Evolutionary conservation across 306 rosid species (phyloP), one percentile per base, ranked within the genome.

Genomic region (Rosa chinensis): DNA sequence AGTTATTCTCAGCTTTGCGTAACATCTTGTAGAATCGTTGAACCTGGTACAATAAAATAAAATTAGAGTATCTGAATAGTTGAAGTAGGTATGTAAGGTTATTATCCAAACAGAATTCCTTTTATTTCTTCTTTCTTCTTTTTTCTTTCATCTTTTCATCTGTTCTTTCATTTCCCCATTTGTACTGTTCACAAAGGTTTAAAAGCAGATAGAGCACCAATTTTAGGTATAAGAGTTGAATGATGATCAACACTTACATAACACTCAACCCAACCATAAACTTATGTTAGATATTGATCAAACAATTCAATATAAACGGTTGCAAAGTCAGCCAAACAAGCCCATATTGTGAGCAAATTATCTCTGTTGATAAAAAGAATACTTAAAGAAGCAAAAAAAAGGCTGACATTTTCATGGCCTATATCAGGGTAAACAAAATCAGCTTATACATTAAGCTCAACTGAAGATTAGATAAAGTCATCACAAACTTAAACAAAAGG

Each of bases 21-120:
- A 95, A 87, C 83, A 91, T 81, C 86, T 84, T 91, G 87, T 91
- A 89, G 82, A 95, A 95, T 81, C 83, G 92, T 76, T 89, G 85
- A 77, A 86, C 89, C 99, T 95, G 91, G 78, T 70, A 80, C 71
- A 48, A 45, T 52, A 16, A 73, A 63, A 79, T 47, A 81, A 40
- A 84, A 66, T 71, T 76, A 25, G 18, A 66, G 43, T 48, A 47
- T 48, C 75, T 5, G 44, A 35, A 72, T 9, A 3, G 66, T 39
- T 63, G 39, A 77, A 70, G 55, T 59, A 10, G n/a, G 45, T 1
- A 5, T 5, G 52, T n/a, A 63, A 66, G 28, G 53, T 55, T 42
- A 73, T 21, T n/a, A 21, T 43, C 52, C 52, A 40, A 45, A 82
- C 32, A 10, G 6, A 28, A 17, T 14, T n/a, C 35, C 21, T 20